Evolutionary conservation across 805 yeast species (phyloP).

Genomic region (Yarrowia osloensis): DNA sequence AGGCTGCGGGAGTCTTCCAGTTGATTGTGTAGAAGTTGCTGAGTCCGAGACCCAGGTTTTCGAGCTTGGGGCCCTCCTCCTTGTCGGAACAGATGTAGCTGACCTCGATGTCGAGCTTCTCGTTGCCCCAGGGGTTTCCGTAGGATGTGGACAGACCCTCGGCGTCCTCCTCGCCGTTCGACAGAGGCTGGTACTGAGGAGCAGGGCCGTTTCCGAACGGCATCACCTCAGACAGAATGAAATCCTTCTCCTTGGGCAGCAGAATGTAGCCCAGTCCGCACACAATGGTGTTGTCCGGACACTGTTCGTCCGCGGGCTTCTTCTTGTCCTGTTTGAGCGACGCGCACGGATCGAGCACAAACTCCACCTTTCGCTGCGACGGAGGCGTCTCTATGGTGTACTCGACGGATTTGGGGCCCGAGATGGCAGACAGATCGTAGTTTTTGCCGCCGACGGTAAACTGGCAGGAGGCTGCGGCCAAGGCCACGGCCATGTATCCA

Average conservation of each 20-base stretch:
- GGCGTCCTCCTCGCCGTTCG: background rate
- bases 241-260: conserved; percentile 50
- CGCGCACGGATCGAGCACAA: conserved; percentile 76
- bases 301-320: conserved; percentile 47
- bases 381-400: conserved; percentile 72
- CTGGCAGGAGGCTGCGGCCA: conserved; percentile 34
- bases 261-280: conserved; percentile 70
- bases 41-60: background rate
- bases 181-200: background rate
- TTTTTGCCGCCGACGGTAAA: conserved; percentile 37
- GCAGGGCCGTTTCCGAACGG: conserved; percentile 19
- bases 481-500: background rate
- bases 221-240: conserved; percentile 61
- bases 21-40: background rate
- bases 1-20: conserved; percentile 16
- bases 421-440: conserved; percentile 50
- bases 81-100: background rate
- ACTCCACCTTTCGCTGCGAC: conserved; percentile 57
- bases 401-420: conserved; percentile 52
- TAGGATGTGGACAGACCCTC: conserved; percentile 12
- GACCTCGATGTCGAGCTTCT: background rate
- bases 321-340: conserved; percentile 45
- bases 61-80: conserved; percentile 23
- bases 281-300: conserved; percentile 71
- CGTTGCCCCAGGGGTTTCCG: conserved; percentile 13